Evolutionary conservation across 1,284 basidiomycete genomes (phyloP).

Genomic region (Exobasidium cylindrosporum): DNA sequence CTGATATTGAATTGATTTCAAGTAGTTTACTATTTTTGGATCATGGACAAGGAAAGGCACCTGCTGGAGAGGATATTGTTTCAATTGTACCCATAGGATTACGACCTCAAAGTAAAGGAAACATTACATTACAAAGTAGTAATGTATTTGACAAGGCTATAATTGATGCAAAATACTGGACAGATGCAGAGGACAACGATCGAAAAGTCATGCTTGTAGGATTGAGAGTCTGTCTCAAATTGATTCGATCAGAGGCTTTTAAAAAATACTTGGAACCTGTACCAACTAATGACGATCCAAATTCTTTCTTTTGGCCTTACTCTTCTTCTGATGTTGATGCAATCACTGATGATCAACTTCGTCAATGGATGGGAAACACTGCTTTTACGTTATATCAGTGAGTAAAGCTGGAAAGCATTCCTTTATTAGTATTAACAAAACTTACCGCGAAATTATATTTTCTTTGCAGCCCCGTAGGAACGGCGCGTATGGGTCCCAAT

Average conservation of each 20-base stretch:
- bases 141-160: constrained; percentile 57
- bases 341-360: constrained; percentile 57
- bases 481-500: constrained; percentile 53
- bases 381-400: constrained; percentile 57
- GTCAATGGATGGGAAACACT: constrained; percentile 55
- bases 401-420: too few species aligned
- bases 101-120: constrained; percentile 50
- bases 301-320: constrained; percentile 16
- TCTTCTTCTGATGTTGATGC: constrained; percentile 10
- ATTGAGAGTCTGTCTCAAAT: constrained; percentile 26
- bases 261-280: constrained; percentile 49
- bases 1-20: constrained; percentile 26
- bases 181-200: constrained; percentile 28
- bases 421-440: not conserved
- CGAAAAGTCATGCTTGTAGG: constrained; percentile 50
- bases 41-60: constrained; percentile 18
- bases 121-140: constrained; percentile 54
- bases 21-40: constrained; percentile 20
- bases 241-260: constrained; percentile 50
- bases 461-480: constrained; percentile 32
- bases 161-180: constrained; percentile 56
- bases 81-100: constrained; percentile 31
- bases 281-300: constrained; percentile 58
- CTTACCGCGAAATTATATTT: not conserved
- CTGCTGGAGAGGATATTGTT: not conserved